A percentile compares a stretch with the other conserved stretches of the same genome.
phyloP scores from a whole-genome alignment of 805 yeast genomes.

The Dipodascus albidus region DNA sequence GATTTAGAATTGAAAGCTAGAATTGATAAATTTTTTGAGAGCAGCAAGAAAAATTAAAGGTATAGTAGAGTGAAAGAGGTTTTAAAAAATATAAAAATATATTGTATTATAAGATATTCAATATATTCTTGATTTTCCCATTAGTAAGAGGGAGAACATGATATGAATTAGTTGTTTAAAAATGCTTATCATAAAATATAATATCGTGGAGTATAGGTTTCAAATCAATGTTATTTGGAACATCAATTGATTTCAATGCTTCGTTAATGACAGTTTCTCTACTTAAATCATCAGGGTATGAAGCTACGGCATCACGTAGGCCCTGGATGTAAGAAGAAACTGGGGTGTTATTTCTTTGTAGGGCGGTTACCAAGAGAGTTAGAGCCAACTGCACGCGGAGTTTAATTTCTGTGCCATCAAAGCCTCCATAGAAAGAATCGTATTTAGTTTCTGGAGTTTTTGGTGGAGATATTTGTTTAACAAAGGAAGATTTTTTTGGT shows the following conservation, averaged over 20 bases:
- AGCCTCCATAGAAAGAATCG: neutral
- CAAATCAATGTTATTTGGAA: conserved; percentile 17
- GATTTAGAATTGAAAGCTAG: conserved; percentile 54
- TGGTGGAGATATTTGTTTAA: neutral
- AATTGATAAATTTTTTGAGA: conserved; percentile 46
- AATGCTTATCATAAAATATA: neutral
- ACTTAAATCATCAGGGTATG: conserved; percentile 14
- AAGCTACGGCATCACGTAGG: conserved; percentile 10
- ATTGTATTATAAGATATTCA: too few relatives aligned
- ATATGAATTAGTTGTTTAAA: too few relatives aligned
- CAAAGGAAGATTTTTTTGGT: neutral
- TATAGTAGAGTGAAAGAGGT: too few relatives aligned
- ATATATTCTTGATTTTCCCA: too few relatives aligned
- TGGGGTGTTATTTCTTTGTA: conserved; percentile 12
- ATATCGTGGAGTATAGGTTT: conserved; percentile 12
- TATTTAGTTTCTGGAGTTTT: neutral
- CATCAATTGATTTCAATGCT: conserved; percentile 12
- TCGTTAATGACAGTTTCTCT: conserved; percentile 1
- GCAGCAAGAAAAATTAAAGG: conserved; percentile 31
- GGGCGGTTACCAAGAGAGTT: conserved; percentile 14
- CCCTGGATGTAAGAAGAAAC: conserved; percentile 18
- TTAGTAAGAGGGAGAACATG: too few relatives aligned
- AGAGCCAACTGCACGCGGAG: conserved; percentile 15
- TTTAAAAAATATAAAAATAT: too few relatives aligned
- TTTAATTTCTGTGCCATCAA: conserved; percentile 2